A percentile compares a stretch with the other conserved stretches of the same genome.
Conservation (phyloP, 2,329 filamentous ascomycete species). For the Fusarium aywerte region DNA sequence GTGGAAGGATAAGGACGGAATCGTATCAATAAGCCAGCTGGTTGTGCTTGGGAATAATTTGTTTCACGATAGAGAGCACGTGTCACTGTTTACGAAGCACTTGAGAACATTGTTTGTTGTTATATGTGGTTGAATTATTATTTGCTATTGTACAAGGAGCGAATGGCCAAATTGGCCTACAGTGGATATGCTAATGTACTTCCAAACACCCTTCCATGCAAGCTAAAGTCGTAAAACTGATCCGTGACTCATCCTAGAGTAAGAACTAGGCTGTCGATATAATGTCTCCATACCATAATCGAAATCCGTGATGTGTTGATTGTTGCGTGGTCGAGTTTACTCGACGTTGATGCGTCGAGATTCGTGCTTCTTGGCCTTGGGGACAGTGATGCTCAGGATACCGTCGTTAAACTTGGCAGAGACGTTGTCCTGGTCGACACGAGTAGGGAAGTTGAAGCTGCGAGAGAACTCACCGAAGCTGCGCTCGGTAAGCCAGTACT, state of each 20-base stretch:
- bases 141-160: constrained; percentile 39
- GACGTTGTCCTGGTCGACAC: constrained; percentile 71
- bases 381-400: constrained; percentile 70
- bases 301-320: neutral
- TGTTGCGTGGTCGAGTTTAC: constrained; percentile 48
- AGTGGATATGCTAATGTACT: constrained; percentile 21
- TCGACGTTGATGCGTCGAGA: constrained; percentile 65
- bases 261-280: neutral
- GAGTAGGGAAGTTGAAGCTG: constrained; percentile 73
- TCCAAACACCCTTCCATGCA: constrained; percentile 36
- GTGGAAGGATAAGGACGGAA: neutral
- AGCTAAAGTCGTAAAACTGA: constrained; percentile 10
- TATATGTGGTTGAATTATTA: constrained; percentile 19
- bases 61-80: neutral
- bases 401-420: constrained; percentile 72
- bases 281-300: neutral
- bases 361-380: constrained; percentile 72
- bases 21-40: neutral
- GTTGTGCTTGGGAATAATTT: neutral
- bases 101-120: neutral
- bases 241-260: constrained; percentile 1
- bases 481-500: constrained; percentile 78
- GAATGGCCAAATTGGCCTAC: constrained; percentile 19
- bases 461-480: constrained; percentile 74
- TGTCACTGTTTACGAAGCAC: neutral